A percentile compares a stretch with the other conserved stretches of the same genome.
These are phyloP conservation scores for Xylaria sp. DNA, from an alignment of 2,329 filamentous ascomycete genomes.

Conservation along the genomic window DNA sequence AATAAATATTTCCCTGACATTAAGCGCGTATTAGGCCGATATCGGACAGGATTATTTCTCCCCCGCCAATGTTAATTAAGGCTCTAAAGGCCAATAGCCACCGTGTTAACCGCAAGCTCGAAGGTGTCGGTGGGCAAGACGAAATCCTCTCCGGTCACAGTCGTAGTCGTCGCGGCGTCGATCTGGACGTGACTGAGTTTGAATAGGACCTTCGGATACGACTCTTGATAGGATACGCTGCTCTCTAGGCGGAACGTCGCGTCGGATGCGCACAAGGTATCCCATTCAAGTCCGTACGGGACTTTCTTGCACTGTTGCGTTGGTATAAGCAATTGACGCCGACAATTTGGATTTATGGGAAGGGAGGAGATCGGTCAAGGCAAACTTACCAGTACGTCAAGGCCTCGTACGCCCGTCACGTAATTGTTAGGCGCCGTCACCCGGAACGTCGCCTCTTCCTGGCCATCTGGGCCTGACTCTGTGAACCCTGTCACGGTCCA, in stretches of 20 bases:
- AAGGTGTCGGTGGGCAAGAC: slow-evolving; percentile 29
- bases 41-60: slow-evolving; percentile 6
- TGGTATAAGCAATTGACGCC: slow-evolving; percentile 20
- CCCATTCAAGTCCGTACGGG: slow-evolving; percentile 27
- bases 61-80: slow-evolving; percentile 1
- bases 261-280: slow-evolving; percentile 30
- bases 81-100: slow-evolving; percentile 26
- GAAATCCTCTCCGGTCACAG: slow-evolving; percentile 31
- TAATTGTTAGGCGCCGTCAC: slow-evolving; percentile 33
- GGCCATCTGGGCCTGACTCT: slow-evolving; percentile 28
- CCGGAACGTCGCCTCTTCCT: slow-evolving; percentile 29
- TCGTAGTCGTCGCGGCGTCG: slow-evolving; percentile 10
- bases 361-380: background rate
- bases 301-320: slow-evolving; percentile 27
- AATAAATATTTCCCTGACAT: slow-evolving; percentile 1
- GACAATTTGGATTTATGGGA: slow-evolving; percentile 10
- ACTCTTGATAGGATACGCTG: slow-evolving; percentile 33
- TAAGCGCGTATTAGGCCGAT: slow-evolving; percentile 13
- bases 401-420: slow-evolving; percentile 31
- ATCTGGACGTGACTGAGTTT: slow-evolving; percentile 34
- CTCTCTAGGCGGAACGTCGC: slow-evolving; percentile 24
- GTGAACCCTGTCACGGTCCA: slow-evolving; percentile 32
- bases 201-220: slow-evolving; percentile 29
- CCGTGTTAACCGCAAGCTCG: slow-evolving; percentile 21
- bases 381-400: slow-evolving; percentile 31